Conservation (phyloP, 345 rosid species). For the Populus davidiana region DNA sequence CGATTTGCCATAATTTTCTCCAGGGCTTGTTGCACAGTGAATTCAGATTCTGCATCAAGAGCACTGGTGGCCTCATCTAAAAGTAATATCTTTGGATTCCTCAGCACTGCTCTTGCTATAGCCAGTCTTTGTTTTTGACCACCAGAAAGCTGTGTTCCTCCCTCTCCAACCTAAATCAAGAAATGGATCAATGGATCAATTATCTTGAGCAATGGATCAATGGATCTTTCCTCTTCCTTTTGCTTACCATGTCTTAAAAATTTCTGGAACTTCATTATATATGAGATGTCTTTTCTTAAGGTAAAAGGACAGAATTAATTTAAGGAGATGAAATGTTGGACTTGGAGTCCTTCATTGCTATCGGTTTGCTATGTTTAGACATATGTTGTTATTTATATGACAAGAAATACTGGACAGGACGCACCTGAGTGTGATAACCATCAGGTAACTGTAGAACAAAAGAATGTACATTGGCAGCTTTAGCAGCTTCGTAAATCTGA, state of each 20-base stretch:
- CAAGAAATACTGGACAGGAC: background rate
- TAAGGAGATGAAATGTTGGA: too few relatives aligned
- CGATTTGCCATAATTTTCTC: constrained; percentile 56
- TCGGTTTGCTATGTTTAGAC: too few relatives aligned
- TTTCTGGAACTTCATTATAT: too few relatives aligned
- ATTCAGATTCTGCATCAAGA: constrained; percentile 79
- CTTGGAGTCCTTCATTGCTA: too few relatives aligned
- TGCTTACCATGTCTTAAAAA: too few relatives aligned
- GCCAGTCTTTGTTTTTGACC: constrained; percentile 93
- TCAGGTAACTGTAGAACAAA: constrained; percentile 57
- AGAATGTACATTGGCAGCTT: constrained; percentile 78
- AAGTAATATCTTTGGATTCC: constrained; percentile 75
- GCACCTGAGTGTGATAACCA: constrained; percentile 72
- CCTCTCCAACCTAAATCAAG: constrained; percentile 73
- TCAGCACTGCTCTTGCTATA: constrained; percentile 75
- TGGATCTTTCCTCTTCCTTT: background rate
- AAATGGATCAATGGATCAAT: background rate
- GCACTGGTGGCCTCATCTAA: constrained; percentile 94
- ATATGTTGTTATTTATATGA: background rate
- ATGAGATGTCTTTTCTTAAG: too few relatives aligned
- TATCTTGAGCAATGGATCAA: background rate
- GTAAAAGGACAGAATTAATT: too few relatives aligned
- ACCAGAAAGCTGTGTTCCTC: constrained; percentile 95
- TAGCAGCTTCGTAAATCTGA: constrained; percentile 61
- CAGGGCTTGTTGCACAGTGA: constrained; percentile 67